Conservation (phyloP, 805 yeast species). For the Starmera caribaea region DNA sequence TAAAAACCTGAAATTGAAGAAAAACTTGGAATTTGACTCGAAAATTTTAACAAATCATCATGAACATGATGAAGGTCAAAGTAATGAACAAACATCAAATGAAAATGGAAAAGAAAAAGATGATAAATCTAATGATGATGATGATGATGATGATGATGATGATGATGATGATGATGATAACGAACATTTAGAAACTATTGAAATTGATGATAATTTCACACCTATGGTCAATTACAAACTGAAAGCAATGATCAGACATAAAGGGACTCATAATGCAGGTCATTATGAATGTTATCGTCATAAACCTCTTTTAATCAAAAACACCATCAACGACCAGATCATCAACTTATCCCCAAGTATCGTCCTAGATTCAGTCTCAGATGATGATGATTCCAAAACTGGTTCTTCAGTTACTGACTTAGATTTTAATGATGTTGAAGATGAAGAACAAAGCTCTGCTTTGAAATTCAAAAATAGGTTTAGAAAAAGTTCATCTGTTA, state of each 20-base stretch:
- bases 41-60: too few species aligned
- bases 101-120: constrained; percentile 2
- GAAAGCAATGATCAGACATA: constrained; percentile 70
- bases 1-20: neutral
- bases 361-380: constrained; percentile 4
- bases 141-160: constrained; percentile 15
- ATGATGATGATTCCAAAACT: neutral
- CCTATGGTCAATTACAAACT: constrained; percentile 42
- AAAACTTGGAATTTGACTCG: too few species aligned
- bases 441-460: constrained; percentile 5
- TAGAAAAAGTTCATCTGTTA: constrained; percentile 13
- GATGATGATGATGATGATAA: constrained; percentile 11
- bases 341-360: constrained; percentile 23
- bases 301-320: constrained; percentile 47
- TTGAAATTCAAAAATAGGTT: constrained; percentile 15
- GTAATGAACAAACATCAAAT: constrained; percentile 1
- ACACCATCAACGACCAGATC: constrained; percentile 14
- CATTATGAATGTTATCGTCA: constrained; percentile 85
- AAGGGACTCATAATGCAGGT: constrained; percentile 82
- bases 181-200: neutral
- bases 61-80: neutral
- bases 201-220: constrained; percentile 9
- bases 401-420: too few species aligned
- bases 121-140: constrained; percentile 12
- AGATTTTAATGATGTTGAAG: constrained; percentile 4